phyloP scores from a whole-genome alignment of 73 alveolate genomes.

The Halteria grandinella region DNA sequence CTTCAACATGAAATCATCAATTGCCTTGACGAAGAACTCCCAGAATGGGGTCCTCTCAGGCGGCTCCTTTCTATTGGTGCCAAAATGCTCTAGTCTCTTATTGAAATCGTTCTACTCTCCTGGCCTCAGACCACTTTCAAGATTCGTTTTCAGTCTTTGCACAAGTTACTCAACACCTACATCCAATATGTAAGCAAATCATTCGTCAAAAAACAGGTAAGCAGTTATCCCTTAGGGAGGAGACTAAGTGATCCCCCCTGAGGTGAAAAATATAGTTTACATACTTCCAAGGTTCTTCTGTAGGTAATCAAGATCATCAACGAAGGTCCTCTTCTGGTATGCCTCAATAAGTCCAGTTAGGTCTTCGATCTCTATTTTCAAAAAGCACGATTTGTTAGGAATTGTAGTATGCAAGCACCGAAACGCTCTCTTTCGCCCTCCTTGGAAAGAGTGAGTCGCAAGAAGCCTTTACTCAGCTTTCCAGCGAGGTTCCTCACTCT shows the following conservation, averaged over 20 bases:
- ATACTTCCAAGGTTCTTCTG: constrained; percentile 24
- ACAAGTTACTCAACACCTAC: constrained; percentile 33
- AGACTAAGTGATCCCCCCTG: too few relatives aligned
- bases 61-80: constrained; percentile 38
- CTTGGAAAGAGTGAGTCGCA: too few relatives aligned
- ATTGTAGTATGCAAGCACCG: too few relatives aligned
- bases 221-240: too few relatives aligned
- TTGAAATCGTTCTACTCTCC: constrained; percentile 62
- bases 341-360: too few relatives aligned
- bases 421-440: too few relatives aligned
- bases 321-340: constrained; percentile 13
- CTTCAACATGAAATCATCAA: constrained; percentile 77
- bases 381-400: too few relatives aligned
- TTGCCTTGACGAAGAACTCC: constrained; percentile 47
- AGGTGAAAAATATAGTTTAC: too few relatives aligned
- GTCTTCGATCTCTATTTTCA: too few relatives aligned
- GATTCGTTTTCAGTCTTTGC: neutral
- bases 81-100: constrained; percentile 63
- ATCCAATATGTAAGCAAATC: neutral
- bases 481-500: too few relatives aligned
- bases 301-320: constrained; percentile 1
- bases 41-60: constrained; percentile 56
- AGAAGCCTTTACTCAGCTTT: too few relatives aligned
- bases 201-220: too few relatives aligned
- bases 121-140: constrained; percentile 49